Evolutionary conservation across 495 filamentous ascomycete genomes (phyloP), one percentile per base, ranked within the genome.

Genomic region (Aspergillus haitiensis): DNA sequence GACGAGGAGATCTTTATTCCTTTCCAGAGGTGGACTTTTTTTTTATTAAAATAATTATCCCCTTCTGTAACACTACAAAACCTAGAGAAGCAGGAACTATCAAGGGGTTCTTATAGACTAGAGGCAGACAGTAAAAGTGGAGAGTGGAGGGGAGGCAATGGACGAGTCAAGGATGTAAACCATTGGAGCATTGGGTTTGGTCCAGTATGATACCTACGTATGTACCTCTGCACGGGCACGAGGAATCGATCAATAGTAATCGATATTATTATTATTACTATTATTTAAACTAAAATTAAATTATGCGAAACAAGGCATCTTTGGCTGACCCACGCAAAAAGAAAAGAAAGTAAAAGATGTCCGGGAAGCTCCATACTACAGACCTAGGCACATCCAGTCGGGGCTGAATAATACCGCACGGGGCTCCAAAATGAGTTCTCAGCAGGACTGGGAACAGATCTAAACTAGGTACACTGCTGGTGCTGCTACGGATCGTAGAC

Each of bases 401-500:
- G 21, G 21, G 21, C 21, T 16, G 6, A 10, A 18, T n/a, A 47
- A 8, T 47, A 2, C 6, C 44, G n/a, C 10, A 47, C 27, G 13
- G 6, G 15, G 27, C n/a, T 5, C 44, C 44, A 47, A 9, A 21
- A 18, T 15, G 2, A 47, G 27, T 21, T 9, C 16, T 5, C 15
- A 47, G 9, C 5, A 18, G 27, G 27, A 7, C 15, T 47, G 21
- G 2, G 48, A 58, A 39, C 31, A 39, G 55, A 45, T 15, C 32
- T 45, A 18, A 45, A 40, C 5, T 2, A 10, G 42, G 32, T 48
- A 56, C 18, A 32, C 47, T 50, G 58, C 54, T 60, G 58, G 46
- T 50, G 54, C 42, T 51, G 32, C 54, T 54, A 60, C 54, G 47
- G 32, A 51, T 40, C 58, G 54, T 60, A 54, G 58, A 60, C 54